Conservation (phyloP, 805 yeast genomes). For the Lachancea kluyveri region DNA sequence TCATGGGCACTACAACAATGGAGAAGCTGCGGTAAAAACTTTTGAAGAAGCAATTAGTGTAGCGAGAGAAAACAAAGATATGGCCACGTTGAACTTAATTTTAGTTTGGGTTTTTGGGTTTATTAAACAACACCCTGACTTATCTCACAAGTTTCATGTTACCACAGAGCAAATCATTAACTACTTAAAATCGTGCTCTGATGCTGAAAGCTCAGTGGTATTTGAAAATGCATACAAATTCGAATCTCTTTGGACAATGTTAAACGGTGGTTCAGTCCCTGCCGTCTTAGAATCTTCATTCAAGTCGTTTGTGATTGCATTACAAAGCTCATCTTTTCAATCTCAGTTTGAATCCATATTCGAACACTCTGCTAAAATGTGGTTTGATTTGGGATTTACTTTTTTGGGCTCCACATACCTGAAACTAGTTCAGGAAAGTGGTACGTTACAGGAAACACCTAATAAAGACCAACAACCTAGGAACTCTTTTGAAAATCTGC, state of each 20-base stretch:
- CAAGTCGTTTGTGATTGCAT: constrained; percentile 49
- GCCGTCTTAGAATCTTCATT: constrained; percentile 49
- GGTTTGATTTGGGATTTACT: constrained; percentile 21
- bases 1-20: constrained; percentile 62
- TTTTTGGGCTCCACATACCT: too few species aligned
- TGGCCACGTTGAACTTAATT: constrained; percentile 62
- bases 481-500: too few species aligned
- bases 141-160: constrained; percentile 44
- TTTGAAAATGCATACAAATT: constrained; percentile 58
- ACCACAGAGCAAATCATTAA: constrained; percentile 62
- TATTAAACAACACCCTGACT: constrained; percentile 58
- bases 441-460: too few species aligned
- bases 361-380: constrained; percentile 12
- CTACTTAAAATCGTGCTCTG: constrained; percentile 36
- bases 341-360: constrained; percentile 17
- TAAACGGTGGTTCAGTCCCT: constrained; percentile 43
- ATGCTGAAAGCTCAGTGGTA: constrained; percentile 20
- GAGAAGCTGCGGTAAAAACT: constrained; percentile 64
- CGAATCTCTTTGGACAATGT: constrained; percentile 50
- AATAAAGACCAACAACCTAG: too few species aligned
- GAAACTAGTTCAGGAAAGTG: too few species aligned
- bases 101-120: constrained; percentile 71
- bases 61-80: constrained; percentile 80
- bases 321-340: constrained; percentile 36
- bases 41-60: constrained; percentile 83